A percentile compares a stretch with the other conserved stretches of the same genome.
Evolutionary conservation across 257 asterid species (phyloP).

Genomic region (Eucommia ulmoides): DNA sequence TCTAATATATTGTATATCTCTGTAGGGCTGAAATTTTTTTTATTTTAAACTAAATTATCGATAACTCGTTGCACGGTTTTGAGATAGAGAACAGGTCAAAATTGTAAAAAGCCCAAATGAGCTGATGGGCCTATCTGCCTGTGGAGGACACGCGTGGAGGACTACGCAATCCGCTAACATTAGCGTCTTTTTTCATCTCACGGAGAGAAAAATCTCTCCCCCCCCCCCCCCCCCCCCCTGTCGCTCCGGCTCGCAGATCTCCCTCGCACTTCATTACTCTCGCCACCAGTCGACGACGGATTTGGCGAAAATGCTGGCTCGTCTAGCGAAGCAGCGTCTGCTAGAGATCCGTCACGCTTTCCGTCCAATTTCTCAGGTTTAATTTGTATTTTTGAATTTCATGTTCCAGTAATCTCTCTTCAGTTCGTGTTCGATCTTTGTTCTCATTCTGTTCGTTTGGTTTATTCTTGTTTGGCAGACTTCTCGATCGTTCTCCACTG

Average conservation of each 20-base stretch:
- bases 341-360: conserved; percentile 67
- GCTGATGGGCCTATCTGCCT: neutral
- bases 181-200: conserved; percentile 1
- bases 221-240: conserved; percentile 5
- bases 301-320: conserved; percentile 54
- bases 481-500: conserved; percentile 73
- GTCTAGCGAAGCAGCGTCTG: conserved; percentile 61
- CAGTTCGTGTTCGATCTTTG: neutral
- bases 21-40: too few species aligned
- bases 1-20: too few species aligned
- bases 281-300: too few species aligned
- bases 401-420: neutral
- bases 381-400: neutral
- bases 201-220: conserved; percentile 12
- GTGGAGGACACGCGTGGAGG: conserved; percentile 11
- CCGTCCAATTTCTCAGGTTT: conserved; percentile 61
- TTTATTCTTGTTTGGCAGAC: conserved; percentile 29
- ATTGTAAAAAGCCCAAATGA: neutral
- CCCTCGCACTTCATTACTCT: too few species aligned
- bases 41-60: too few species aligned
- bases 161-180: conserved; percentile 16
- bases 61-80: too few species aligned
- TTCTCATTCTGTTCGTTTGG: neutral
- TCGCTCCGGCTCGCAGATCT: conserved; percentile 12
- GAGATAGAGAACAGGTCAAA: too few species aligned